phyloP scores from a whole-genome alignment of 768 basidiomycete species.

The Suillus placidus region DNA sequence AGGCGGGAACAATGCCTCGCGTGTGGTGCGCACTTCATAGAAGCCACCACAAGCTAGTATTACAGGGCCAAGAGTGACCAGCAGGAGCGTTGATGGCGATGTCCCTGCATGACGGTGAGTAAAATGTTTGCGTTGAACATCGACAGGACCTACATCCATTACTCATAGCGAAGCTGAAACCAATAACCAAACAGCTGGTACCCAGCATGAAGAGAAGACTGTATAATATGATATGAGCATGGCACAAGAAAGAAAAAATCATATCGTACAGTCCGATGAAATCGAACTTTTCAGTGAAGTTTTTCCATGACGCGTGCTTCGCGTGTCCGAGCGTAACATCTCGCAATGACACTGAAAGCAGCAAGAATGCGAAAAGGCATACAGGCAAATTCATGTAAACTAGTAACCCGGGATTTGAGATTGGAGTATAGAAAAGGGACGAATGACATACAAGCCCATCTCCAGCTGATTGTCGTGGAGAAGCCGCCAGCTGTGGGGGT shows the following conservation, averaged over 20 bases:
- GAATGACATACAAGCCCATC: slow-evolving; percentile 78
- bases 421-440: slow-evolving; percentile 11
- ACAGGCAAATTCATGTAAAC: slow-evolving; percentile 86
- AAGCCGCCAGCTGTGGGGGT: slow-evolving; percentile 34
- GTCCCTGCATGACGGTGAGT: slow-evolving; percentile 52
- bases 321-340: slow-evolving; percentile 50
- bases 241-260: slow-evolving; percentile 17
- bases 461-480: slow-evolving; percentile 55
- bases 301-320: slow-evolving; percentile 56
- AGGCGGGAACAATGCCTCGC: slow-evolving; percentile 74
- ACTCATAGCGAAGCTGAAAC: slow-evolving; percentile 75
- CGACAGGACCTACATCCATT: slow-evolving; percentile 60
- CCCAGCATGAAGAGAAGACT: slow-evolving; percentile 77
- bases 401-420: slow-evolving; percentile 34
- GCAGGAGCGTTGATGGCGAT: slow-evolving; percentile 58
- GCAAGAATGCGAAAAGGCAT: slow-evolving; percentile 58
- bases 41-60: slow-evolving; percentile 61
- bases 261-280: slow-evolving; percentile 73
- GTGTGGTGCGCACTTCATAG: slow-evolving; percentile 67
- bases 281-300: slow-evolving; percentile 63
- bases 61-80: slow-evolving; percentile 58
- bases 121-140: slow-evolving; percentile 6
- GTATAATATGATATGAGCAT: slow-evolving; percentile 23
- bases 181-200: slow-evolving; percentile 73
- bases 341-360: slow-evolving; percentile 64